Base-by-base conservation (phyloP, 805 yeast genomes). In the Spathaspora gorwiae region DNA sequence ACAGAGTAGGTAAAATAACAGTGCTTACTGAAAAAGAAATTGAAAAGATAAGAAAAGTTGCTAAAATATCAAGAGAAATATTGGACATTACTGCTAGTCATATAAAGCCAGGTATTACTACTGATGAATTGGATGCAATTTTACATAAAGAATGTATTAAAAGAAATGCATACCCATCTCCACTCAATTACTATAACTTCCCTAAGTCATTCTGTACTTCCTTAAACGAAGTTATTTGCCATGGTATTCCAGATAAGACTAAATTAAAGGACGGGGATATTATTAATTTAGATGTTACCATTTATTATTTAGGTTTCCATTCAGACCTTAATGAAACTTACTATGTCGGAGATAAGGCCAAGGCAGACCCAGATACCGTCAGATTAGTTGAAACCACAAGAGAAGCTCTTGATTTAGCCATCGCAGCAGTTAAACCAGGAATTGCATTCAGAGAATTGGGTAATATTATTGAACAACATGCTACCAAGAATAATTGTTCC, bases 261-360 rank as follows among this genome's bases (percentile, higher is more conserved):
- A 83, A 82, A 31, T 75, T 94, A 51, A 70, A 87, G 63, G 98
- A 92, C 54, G 99, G 99, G 48, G 99, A 94, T 62, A 92, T 94
- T 54, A 78, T 94, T 49, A 94, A 94, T 61, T 71, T 94, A 52
- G 99, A 94, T 63, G 87, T 94, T 40, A 78, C 96, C 3, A 65
- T 94, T 44, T 94, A 78, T 69, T 80, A 85, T 65, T 79, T 86
- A 53, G 99, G 99, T 1, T 81, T 81, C 69, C 98, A 94, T 68
- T 84, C 96, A 7, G 99, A 94, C 66, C 73, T 94, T 62, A 94
- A 94, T 65, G 98, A 94, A 67, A 94, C 99, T 0, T 94, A 90
- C 65, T 94, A 94, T 60, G 95, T 94, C 27, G 99, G 98, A 10
- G 92, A 84, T 46, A 89, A 87, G 59, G 88, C 94, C 33, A 81